phyloP scores from a whole-genome alignment of 164 flowering plant genomes.

The Pachysandra terminalis region DNA sequence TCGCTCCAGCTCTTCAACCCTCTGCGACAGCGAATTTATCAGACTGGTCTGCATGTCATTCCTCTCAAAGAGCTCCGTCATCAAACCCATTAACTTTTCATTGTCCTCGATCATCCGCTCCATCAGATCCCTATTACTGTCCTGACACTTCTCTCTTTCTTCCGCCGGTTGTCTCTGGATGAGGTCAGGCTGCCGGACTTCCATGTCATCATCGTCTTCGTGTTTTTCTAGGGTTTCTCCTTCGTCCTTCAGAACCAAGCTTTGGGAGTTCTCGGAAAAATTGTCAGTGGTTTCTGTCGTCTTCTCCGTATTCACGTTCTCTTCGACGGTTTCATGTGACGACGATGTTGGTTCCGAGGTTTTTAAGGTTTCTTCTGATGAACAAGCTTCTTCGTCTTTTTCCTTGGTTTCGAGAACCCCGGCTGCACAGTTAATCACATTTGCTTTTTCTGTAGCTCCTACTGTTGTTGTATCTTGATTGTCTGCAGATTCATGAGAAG shows the following conservation, averaged over 20 bases:
- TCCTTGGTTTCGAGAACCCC: neutral
- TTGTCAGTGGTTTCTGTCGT: neutral
- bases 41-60: conserved; percentile 40
- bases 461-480: neutral
- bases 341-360: neutral
- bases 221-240: neutral
- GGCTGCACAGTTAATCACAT: neutral
- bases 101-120: conserved; percentile 50
- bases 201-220: conserved; percentile 13
- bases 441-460: neutral
- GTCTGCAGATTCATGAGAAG: neutral
- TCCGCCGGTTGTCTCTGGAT: neutral
- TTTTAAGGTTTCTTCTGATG: neutral
- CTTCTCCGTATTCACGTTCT: neutral
- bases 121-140: conserved; percentile 28
- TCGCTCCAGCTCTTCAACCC: conserved; percentile 64
- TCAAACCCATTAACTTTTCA: conserved; percentile 47
- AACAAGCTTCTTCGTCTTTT: neutral
- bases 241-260: conserved; percentile 5
- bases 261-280: conserved; percentile 7
- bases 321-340: conserved; percentile 1
- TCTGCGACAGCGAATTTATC: conserved; percentile 37
- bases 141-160: conserved; percentile 6
- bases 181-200: neutral
- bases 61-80: conserved; percentile 46